Conservation (phyloP, 2,329 filamentous ascomycete genomes). For the Fusarium marasasianum region DNA sequence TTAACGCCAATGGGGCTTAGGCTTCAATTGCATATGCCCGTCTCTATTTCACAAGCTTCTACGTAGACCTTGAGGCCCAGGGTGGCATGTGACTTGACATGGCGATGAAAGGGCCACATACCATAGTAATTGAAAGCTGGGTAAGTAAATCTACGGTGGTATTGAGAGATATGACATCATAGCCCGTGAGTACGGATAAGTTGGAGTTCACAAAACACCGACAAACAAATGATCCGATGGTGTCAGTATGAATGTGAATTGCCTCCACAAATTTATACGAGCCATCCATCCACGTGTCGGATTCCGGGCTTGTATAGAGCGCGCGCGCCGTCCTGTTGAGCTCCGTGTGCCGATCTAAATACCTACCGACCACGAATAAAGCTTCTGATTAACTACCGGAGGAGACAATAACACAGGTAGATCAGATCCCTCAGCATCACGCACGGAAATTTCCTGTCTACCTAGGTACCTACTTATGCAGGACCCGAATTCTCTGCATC, state of each 20-base stretch:
- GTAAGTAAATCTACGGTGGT: neutral
- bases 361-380: neutral
- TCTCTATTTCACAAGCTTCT: neutral
- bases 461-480: neutral
- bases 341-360: slow-evolving; percentile 5
- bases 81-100: neutral
- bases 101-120: neutral
- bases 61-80: neutral
- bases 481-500: neutral
- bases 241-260: neutral
- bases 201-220: neutral
- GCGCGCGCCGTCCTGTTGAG: neutral
- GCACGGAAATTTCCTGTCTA: neutral
- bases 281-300: neutral
- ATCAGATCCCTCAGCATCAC: neutral
- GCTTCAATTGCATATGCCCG: neutral
- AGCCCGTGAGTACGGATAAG: neutral
- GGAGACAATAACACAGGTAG: neutral
- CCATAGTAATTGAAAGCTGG: neutral
- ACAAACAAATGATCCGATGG: neutral
- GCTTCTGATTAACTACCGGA: neutral
- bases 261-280: neutral
- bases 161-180: slow-evolving; percentile 24
- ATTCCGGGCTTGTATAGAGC: slow-evolving; percentile 1
- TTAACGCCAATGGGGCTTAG: neutral